These are phyloP conservation scores for Colletotrichum destructivum DNA, from an alignment of 2,329 filamentous ascomycete species.

Conservation along the genomic window DNA sequence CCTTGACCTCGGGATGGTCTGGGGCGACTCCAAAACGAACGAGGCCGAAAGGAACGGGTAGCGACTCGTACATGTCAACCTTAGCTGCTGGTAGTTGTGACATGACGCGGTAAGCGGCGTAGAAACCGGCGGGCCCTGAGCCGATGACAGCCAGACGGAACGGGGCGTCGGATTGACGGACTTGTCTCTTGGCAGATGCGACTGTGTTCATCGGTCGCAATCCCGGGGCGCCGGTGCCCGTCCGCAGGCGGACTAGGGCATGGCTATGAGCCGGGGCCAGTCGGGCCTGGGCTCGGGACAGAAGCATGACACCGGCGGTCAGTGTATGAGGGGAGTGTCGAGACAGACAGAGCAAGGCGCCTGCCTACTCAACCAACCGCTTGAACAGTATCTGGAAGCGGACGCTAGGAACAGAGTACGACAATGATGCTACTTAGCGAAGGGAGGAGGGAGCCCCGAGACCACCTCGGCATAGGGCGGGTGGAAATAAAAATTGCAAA, in stretches of 20 bases:
- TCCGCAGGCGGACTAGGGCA: not conserved
- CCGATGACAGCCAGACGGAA: conserved; percentile 91
- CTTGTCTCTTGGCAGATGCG: conserved; percentile 20
- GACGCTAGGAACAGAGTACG: not conserved
- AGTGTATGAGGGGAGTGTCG: not conserved
- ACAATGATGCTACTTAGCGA: not conserved
- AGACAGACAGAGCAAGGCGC: not conserved
- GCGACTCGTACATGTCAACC: conserved; percentile 96
- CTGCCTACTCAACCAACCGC: not conserved
- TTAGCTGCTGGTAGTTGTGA: conserved; percentile 78
- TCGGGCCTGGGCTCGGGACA: conserved; percentile 14
- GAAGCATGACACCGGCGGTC: conserved; percentile 17
- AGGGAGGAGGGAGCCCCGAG: not conserved
- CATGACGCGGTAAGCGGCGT: conserved; percentile 90
- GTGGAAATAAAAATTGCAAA: not conserved
- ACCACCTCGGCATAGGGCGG: not conserved
- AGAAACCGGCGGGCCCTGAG: conserved; percentile 96
- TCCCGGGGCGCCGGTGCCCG: conserved; percentile 4
- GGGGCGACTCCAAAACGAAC: conserved; percentile 97
- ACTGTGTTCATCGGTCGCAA: conserved; percentile 15
- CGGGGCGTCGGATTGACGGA: conserved; percentile 51
- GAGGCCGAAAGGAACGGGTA: conserved; percentile 93
- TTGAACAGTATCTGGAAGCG: not conserved
- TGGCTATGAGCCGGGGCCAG: not conserved
- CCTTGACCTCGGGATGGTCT: conserved; percentile 98